Evolutionary conservation across 805 yeast species (phyloP).

Genomic region (Wickerhamiella azyma): DNA sequence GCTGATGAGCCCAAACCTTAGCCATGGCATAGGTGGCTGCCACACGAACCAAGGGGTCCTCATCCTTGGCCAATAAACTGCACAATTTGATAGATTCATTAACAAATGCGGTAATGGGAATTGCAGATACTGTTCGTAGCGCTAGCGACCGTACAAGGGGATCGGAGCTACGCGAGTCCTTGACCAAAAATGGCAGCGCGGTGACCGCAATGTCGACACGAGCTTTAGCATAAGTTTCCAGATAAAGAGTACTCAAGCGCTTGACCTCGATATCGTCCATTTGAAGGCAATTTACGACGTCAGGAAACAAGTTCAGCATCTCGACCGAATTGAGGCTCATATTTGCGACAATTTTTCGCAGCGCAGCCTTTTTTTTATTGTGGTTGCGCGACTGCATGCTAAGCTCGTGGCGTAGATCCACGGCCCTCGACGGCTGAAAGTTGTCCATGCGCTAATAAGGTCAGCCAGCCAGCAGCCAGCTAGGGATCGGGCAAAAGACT

Average conservation of each 20-base stretch:
- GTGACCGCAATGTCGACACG: conserved; percentile 43
- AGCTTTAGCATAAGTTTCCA: conserved; percentile 45
- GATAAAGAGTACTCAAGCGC: conserved; percentile 54
- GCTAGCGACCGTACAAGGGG: conserved; percentile 45
- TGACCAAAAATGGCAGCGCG: conserved; percentile 40
- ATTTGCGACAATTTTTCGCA: conserved; percentile 70
- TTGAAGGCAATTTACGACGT: conserved; percentile 38
- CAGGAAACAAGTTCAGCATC: conserved; percentile 52
- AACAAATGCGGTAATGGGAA: conserved; percentile 41
- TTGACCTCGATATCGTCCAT: conserved; percentile 53
- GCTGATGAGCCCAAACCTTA: conserved; percentile 45
- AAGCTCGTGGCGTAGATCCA: conserved; percentile 27
- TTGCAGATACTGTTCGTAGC: conserved; percentile 46
- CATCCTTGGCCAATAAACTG: conserved; percentile 30
- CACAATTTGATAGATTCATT: conserved; percentile 33
- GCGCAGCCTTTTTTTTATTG: conserved; percentile 32
- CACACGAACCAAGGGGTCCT: conserved; percentile 48
- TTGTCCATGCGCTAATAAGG: neutral
- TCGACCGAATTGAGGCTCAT: conserved; percentile 73
- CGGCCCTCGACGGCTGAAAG: conserved; percentile 19
- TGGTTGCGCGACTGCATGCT: conserved; percentile 25
- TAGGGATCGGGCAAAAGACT: no score
- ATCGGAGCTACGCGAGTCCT: conserved; percentile 36
- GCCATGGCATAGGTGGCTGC: conserved; percentile 60
- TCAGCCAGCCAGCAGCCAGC: no score